Conservation (phyloP, 495 filamentous ascomycete species). For the Pseudomonodictys pantanalensis region DNA sequence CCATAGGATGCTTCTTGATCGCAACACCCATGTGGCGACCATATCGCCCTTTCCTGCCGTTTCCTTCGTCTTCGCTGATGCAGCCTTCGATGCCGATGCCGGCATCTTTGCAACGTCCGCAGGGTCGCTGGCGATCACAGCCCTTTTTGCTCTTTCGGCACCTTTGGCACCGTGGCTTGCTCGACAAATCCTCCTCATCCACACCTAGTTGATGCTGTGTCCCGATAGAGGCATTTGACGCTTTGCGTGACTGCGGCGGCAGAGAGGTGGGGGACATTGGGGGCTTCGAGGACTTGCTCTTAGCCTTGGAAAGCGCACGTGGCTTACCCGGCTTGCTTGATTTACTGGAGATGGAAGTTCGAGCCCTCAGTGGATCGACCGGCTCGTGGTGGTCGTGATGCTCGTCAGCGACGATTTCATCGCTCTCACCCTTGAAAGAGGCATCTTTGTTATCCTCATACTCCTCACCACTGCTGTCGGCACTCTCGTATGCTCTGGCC, state of each 20-base stretch:
- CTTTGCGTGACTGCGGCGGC: conserved; percentile 69
- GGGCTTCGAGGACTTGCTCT: conserved; percentile 42
- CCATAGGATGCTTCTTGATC: conserved; percentile 63
- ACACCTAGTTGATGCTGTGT: conserved; percentile 69
- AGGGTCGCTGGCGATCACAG: conserved; percentile 93
- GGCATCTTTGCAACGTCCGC: conserved; percentile 91
- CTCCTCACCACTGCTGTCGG: conserved; percentile 67
- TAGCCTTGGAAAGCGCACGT: conserved; percentile 37
- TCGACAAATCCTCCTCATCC: conserved; percentile 86
- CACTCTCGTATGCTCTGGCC: conserved; percentile 65
- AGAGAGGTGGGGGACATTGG: conserved; percentile 69
- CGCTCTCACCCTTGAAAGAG: conserved; percentile 52
- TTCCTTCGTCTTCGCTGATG: conserved; percentile 94
- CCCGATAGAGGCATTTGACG: conserved; percentile 66
- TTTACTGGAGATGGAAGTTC: conserved; percentile 26
- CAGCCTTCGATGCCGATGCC: conserved; percentile 89
- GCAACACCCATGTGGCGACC: conserved; percentile 96
- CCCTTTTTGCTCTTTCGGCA: conserved; percentile 99
- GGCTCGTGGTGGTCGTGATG: conserved; percentile 15
- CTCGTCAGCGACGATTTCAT: conserved; percentile 41
- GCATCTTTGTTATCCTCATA: conserved; percentile 63
- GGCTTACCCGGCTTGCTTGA: conserved; percentile 34
- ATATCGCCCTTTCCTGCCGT: conserved; percentile 93
- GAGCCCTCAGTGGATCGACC: conserved; percentile 15
- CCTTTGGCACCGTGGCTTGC: conserved; percentile 94